Evolutionary conservation across 1,284 basidiomycete genomes (phyloP), one percentile per base, ranked within the genome.

Genomic region (Prillingera fragicola): DNA sequence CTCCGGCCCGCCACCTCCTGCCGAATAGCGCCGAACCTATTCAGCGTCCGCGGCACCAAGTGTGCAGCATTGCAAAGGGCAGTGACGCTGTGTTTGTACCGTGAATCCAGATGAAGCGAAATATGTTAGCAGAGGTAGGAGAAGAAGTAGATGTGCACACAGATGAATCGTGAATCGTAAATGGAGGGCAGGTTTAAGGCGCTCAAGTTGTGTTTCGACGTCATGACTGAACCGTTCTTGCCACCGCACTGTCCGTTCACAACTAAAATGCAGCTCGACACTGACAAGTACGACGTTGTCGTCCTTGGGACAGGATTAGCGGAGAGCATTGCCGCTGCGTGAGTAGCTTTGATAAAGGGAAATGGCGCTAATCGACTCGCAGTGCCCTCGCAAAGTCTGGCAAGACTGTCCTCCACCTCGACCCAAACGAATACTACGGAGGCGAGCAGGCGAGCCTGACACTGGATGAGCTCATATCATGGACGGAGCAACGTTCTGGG

Each of bases 281-380:
- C 52, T 41, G 67, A 64, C 50, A 47, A 43, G 33, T 92, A 91
- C 62, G 87, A 95, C 61, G 82, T 83, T 17, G 75, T 90, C 33
- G 76, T 97, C 14, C 71, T 95, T 38, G 89, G 91, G 8, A 96
- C 91, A 17, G 89, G 87, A 0, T 75, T 95, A 8, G 77, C 84
- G 21, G 82, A 91, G 61, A 88, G 87, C n/a, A 87, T 95, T 27
- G 71, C 79, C 39, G 86, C 90, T 55, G 87, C 89, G 87, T 92
- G 70, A 79, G 86, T 75, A 26, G 32, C 28, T 41, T 3, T 21
- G 27, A 39, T 19, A 21, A 24, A 32, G 8, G 13, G 19, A 8
- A 31, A 28, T 22, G 13, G 10, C 23, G 38, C 37, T 41, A 21
- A 43, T 19, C 23, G n/a, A 27, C 38, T 41, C 26, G 24, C 69